phyloP scores from a whole-genome alignment of 2,329 filamentous ascomycete genomes.

The Chaetomiaceae sp. region DNA sequence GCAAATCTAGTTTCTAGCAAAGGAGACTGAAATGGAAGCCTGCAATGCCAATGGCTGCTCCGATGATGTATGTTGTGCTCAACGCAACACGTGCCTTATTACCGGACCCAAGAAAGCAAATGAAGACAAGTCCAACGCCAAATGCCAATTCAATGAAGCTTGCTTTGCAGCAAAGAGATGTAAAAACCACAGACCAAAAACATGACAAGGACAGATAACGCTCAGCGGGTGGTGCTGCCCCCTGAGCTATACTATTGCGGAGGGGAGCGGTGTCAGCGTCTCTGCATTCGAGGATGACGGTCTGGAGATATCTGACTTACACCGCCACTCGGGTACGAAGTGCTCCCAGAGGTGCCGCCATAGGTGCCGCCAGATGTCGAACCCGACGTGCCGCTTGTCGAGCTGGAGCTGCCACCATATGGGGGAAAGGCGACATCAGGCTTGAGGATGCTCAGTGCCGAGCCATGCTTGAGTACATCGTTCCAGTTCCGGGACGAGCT shows the following conservation, averaged over 20 bases:
- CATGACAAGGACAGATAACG: too few species aligned
- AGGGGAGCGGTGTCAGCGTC: background rate
- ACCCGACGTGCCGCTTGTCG: slow-evolving; percentile 1
- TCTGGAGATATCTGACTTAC: too few species aligned
- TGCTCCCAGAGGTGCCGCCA: background rate
- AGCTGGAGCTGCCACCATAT: slow-evolving; percentile 10
- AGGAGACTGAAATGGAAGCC: too few species aligned
- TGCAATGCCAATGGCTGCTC: too few species aligned
- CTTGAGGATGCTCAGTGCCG: slow-evolving; percentile 17
- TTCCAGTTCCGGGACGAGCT: slow-evolving; percentile 14
- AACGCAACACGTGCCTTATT: too few species aligned
- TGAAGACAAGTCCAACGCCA: too few species aligned
- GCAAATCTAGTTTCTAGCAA: too few species aligned
- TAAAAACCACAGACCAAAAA: too few species aligned
- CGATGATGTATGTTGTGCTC: too few species aligned
- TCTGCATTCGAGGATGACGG: background rate
- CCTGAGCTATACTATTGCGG: background rate
- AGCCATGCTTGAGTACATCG: slow-evolving; percentile 17
- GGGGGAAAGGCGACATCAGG: slow-evolving; percentile 15
- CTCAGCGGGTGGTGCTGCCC: background rate
- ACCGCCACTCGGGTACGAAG: slow-evolving; percentile 1
- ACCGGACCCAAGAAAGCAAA: too few species aligned
- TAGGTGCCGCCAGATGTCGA: slow-evolving; percentile 3
- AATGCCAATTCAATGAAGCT: too few species aligned
- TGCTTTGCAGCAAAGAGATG: too few species aligned